Percentiles rank a stretch among this genome's conserved stretches.
These are phyloP conservation scores for Helicocarpus griseus DNA, from an alignment of 2,329 filamentous ascomycete genomes.

Conservation along the genomic window DNA sequence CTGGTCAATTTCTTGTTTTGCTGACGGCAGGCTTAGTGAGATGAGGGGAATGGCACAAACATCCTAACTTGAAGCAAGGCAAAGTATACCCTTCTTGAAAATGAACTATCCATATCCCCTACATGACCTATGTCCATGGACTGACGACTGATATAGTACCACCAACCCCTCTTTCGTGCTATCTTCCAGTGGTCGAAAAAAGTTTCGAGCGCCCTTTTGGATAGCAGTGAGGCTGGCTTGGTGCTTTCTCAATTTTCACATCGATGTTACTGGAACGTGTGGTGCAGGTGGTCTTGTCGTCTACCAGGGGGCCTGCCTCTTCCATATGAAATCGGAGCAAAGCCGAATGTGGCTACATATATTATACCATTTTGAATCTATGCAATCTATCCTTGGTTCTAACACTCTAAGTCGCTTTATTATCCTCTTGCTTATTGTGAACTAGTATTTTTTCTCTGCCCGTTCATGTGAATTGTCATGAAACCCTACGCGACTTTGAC, in stretches of 20 bases:
- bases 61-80: not conserved
- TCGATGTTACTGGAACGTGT: not conserved
- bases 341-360: not conserved
- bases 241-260: not conserved
- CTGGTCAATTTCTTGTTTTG: not conserved
- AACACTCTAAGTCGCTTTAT: not conserved
- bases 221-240: slow-evolving; percentile 3
- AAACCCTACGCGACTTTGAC: not conserved
- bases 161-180: not conserved
- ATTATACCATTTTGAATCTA: slow-evolving; percentile 3
- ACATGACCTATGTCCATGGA: not conserved
- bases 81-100: not conserved
- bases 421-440: not conserved
- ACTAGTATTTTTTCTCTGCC: not conserved
- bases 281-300: not conserved
- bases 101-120: not conserved
- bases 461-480: not conserved
- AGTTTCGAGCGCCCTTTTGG: not conserved
- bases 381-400: not conserved
- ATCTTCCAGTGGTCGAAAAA: not conserved
- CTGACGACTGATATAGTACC: not conserved
- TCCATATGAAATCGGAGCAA: not conserved
- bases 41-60: not conserved
- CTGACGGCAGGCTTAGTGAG: not conserved
- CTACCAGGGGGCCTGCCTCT: not conserved